phyloP scores from a whole-genome alignment of 1,284 basidiomycete genomes.

The Kalmanozyma brasiliensis region DNA sequence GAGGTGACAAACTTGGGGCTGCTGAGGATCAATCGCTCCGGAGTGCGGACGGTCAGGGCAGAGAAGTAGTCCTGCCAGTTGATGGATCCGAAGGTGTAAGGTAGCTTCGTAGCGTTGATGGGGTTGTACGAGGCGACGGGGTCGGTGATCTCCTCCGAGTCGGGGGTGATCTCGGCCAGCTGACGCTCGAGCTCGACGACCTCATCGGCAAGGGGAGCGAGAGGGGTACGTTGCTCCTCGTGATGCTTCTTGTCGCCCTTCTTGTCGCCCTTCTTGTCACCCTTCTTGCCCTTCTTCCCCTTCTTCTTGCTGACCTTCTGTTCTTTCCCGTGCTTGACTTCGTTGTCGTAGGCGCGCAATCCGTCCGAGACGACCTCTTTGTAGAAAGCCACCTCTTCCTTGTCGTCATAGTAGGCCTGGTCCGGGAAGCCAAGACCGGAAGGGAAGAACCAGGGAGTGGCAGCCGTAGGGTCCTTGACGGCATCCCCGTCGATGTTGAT shows the following conservation, averaged over 20 bases:
- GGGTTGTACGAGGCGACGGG: slow-evolving; percentile 92
- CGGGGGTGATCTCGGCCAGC: slow-evolving; percentile 78
- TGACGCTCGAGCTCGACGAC: slow-evolving; percentile 83
- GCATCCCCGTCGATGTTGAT: slow-evolving; percentile 87
- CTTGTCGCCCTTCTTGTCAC: slow-evolving; percentile 67
- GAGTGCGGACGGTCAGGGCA: slow-evolving; percentile 75
- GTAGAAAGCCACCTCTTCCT: slow-evolving; percentile 78
- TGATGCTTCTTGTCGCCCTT: slow-evolving; percentile 72
- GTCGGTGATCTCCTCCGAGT: slow-evolving; percentile 74
- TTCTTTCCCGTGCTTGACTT: slow-evolving; percentile 72
- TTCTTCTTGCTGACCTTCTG: slow-evolving; percentile 68
- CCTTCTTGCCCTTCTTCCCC: slow-evolving; percentile 68
- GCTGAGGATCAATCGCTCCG: slow-evolving; percentile 77
- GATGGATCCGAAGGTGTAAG: slow-evolving; percentile 75
- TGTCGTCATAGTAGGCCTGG: slow-evolving; percentile 93
- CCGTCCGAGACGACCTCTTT: slow-evolving; percentile 77
- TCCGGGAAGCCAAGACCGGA: slow-evolving; percentile 85
- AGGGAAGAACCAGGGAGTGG: slow-evolving; percentile 88
- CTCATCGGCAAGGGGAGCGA: slow-evolving; percentile 74
- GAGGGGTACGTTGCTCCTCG: slow-evolving; percentile 71
- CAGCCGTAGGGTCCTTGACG: slow-evolving; percentile 85
- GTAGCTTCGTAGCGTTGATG: slow-evolving; percentile 75
- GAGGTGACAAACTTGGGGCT: slow-evolving; percentile 81
- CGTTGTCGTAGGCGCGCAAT: slow-evolving; percentile 74
- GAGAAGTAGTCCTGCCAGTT: slow-evolving; percentile 86